Evolutionary conservation across 768 basidiomycete species (phyloP).

Genomic region (Leccinum rimulosum): DNA sequence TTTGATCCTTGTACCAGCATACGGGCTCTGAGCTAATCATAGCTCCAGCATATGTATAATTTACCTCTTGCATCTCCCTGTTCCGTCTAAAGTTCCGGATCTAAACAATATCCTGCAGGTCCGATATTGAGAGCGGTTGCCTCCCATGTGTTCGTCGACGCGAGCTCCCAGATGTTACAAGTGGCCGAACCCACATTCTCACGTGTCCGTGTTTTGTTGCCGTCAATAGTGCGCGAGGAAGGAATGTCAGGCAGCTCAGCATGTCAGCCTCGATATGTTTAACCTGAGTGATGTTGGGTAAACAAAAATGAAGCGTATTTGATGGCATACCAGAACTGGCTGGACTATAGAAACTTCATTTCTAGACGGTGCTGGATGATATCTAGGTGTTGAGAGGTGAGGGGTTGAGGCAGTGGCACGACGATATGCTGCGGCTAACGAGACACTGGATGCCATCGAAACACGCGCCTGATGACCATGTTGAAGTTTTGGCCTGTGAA

Average conservation of each 20-base stretch:
- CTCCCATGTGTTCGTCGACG: slow-evolving; percentile 31
- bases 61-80: slow-evolving; percentile 3
- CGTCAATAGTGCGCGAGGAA: slow-evolving; percentile 77
- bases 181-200: slow-evolving; percentile 82
- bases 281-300: slow-evolving; percentile 42
- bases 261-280: slow-evolving; percentile 83
- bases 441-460: slow-evolving; percentile 77
- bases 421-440: slow-evolving; percentile 63
- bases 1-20: background rate
- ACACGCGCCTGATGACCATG: slow-evolving; percentile 69
- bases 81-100: background rate
- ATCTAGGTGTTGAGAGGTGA: slow-evolving; percentile 56
- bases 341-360: slow-evolving; percentile 90
- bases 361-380: slow-evolving; percentile 86
- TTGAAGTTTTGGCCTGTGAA: slow-evolving; percentile 85
- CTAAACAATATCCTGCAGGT: slow-evolving; percentile 28
- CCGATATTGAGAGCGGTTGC: slow-evolving; percentile 31
- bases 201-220: slow-evolving; percentile 74
- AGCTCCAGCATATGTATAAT: slow-evolving; percentile 13
- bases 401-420: slow-evolving; percentile 55
- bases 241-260: slow-evolving; percentile 69
- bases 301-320: background rate
- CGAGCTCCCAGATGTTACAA: slow-evolving; percentile 38
- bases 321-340: slow-evolving; percentile 71
- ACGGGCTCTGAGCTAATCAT: background rate